Conservation (phyloP, 192 early-diverging fungal species). For the Backusella luteola region DNA sequence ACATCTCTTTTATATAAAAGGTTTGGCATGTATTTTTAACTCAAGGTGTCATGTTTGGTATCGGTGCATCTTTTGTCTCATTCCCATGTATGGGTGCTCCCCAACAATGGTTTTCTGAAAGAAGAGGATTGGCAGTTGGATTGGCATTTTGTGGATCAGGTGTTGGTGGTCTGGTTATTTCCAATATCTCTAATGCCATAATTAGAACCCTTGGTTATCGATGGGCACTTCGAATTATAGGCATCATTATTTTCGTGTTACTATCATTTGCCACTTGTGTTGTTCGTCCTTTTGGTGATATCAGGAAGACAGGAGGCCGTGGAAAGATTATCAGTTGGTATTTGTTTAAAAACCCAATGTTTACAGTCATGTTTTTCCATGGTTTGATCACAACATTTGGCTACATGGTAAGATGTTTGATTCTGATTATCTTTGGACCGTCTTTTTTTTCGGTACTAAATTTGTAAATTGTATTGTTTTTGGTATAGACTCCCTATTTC, state of each 20-base stretch:
- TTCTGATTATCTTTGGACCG: conserved; percentile 1
- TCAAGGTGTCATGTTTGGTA: conserved; percentile 74
- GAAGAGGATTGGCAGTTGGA: conserved; percentile 69
- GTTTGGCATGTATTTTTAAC: conserved; percentile 76
- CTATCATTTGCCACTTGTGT: conserved; percentile 36
- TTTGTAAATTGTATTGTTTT: background rate
- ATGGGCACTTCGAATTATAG: conserved; percentile 64
- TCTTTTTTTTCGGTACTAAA: background rate
- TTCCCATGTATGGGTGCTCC: conserved; percentile 65
- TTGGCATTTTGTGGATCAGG: conserved; percentile 74
- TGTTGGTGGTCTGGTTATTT: conserved; percentile 68
- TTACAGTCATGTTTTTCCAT: conserved; percentile 30
- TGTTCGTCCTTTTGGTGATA: conserved; percentile 34
- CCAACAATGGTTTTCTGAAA: conserved; percentile 68
- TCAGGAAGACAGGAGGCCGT: conserved; percentile 18
- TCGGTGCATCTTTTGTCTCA: conserved; percentile 64
- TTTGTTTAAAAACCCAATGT: conserved; percentile 39
- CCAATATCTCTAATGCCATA: conserved; percentile 55
- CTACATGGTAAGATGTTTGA: conserved; percentile 32
- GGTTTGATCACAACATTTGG: conserved; percentile 45
- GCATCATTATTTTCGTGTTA: conserved; percentile 55
- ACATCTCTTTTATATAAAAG: background rate
- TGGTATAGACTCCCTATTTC: conserved; percentile 37
- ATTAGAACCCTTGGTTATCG: conserved; percentile 54
- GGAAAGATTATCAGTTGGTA: conserved; percentile 37